Evolutionary conservation across 768 basidiomycete species (phyloP).

Genomic region (Lactifluus rugatus): DNA sequence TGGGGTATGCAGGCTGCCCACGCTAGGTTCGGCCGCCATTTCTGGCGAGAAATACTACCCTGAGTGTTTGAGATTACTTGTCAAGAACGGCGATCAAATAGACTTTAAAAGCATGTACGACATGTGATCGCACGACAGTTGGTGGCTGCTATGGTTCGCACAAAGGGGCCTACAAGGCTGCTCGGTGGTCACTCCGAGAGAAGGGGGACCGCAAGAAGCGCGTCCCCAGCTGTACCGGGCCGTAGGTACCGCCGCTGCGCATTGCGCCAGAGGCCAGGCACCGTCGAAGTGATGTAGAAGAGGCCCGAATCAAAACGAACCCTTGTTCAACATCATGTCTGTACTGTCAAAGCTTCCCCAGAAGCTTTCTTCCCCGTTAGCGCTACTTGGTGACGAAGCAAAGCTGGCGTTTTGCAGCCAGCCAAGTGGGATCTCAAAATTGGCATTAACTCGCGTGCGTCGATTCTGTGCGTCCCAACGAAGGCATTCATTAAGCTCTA

Average conservation of each 20-base stretch:
- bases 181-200: no score
- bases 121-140: no score
- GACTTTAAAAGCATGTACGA: no score
- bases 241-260: not conserved
- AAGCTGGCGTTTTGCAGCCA: conserved; percentile 85
- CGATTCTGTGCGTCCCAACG: not conserved
- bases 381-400: conserved; percentile 75
- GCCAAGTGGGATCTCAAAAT: conserved; percentile 66
- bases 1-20: no score
- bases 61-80: no score
- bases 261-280: no score
- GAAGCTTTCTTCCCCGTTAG: conserved; percentile 63
- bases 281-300: not conserved
- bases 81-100: no score
- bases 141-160: no score
- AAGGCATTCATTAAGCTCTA: not conserved
- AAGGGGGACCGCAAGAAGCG: no score
- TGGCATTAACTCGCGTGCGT: conserved; percentile 65
- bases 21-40: no score
- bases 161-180: no score
- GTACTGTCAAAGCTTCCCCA: conserved; percentile 70
- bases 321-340: not conserved
- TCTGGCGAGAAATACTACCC: no score
- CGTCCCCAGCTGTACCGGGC: not conserved
- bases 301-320: not conserved